Base-by-base conservation (phyloP, 2,329 filamentous ascomycete genomes). In the Thelonectria olida region DNA sequence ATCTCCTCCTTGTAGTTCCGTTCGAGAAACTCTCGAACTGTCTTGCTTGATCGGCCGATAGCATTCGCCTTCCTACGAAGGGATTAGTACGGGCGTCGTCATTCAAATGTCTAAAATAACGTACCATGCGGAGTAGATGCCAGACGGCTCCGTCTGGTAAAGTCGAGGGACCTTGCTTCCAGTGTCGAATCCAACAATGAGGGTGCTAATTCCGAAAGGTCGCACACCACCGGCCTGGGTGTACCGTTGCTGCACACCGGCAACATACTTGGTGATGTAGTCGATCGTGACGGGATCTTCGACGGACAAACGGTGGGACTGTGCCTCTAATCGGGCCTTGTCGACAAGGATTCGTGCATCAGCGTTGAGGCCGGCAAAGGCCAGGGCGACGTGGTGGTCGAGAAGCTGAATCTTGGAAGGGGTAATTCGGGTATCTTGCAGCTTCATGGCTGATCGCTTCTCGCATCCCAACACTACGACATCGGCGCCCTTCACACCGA, bases 211-310 rank as follows among this genome's bases (percentile, higher is more conserved):
- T 65, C 96, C 96, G 75, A 99, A 99, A n/a, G 96, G 96, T 74
- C 96, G 86, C 54, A 99, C 96, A 86, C 96, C 96, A 83, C 96
- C 96, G 75, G 93, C 97, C 85, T 99, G 96, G 48, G 96, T 99
- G 85, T 99, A 99, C 80, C 93, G 89, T 85, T 99, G 96, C 85
- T 99, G 96, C 71, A 99, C 96, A 58, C 95, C 92, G 54, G 96
- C 96, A 66, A 99, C 91, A 75, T 98, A 97, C 84, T 99, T 98
- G 74, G 96, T 98, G 76, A 99, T 97, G 85, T 99, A 99, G 82
- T 99, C 96, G 79, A 99, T 96, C 65, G 92, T 95, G 68, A 97
- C 93, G 57, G 96, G 95, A 77, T 99, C 96, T 79, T 99, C 96
- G 61, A 99, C 93, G 5, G 96, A 98, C 72, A 99, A 85, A 67